Evolutionary conservation across 208 protist species (phyloP).

Genomic region (Blechomonas ayalai): DNA sequence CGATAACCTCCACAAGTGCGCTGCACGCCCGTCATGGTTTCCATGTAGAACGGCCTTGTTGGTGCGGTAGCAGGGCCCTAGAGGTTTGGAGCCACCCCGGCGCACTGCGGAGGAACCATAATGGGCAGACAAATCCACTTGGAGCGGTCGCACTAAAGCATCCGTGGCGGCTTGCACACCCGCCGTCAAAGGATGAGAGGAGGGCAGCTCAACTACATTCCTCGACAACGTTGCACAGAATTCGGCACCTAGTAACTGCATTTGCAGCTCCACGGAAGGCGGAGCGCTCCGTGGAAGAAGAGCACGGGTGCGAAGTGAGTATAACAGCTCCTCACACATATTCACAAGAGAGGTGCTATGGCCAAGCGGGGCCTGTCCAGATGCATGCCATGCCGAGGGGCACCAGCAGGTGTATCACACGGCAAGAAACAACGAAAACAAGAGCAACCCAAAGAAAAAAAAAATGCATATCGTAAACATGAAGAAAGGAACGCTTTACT

Average conservation of each 20-base stretch:
- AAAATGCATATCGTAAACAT: slow-evolving; percentile 5
- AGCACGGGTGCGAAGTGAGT: slow-evolving; percentile 5
- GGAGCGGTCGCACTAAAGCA: slow-evolving; percentile 13
- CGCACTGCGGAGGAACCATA: slow-evolving; percentile 63
- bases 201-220: slow-evolving; percentile 5
- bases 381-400: too few relatives aligned
- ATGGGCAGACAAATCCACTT: slow-evolving; percentile 59
- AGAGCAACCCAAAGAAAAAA: slow-evolving; percentile 4
- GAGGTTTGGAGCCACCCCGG: slow-evolving; percentile 36
- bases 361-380: too few relatives aligned
- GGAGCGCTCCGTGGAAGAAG: slow-evolving; percentile 15
- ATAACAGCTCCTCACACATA: neutral
- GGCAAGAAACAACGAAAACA: too few relatives aligned
- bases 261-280: slow-evolving; percentile 14
- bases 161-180: neutral
- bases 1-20: slow-evolving; percentile 33
- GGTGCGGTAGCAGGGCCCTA: slow-evolving; percentile 41
- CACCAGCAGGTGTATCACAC: too few relatives aligned
- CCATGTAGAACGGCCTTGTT: neutral
- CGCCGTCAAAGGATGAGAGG: neutral
- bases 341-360: too few relatives aligned
- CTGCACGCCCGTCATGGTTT: slow-evolving; percentile 19
- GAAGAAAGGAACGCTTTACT: too few relatives aligned
- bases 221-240: slow-evolving; percentile 70
- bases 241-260: slow-evolving; percentile 49